These are phyloP conservation scores for Dorcoceras hygrometricum DNA, from an alignment of 257 asterid genomes.

Conservation along the genomic window DNA sequence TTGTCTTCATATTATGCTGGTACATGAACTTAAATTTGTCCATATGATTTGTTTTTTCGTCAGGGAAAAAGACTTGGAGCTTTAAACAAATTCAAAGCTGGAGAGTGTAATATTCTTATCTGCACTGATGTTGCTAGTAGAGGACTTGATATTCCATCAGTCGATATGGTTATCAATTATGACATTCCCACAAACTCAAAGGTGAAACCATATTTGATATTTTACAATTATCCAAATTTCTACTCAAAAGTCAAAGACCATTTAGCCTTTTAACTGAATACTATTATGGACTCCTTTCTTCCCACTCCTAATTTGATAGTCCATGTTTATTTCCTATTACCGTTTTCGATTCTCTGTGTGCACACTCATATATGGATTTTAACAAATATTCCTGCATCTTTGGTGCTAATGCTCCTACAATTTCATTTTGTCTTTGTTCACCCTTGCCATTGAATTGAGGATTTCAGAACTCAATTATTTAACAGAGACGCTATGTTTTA, in stretches of 20 bases:
- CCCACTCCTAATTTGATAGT: no score
- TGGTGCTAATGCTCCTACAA: no score
- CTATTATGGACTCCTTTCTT: no score
- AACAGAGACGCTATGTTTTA: no score
- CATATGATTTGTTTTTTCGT: conserved; percentile 11
- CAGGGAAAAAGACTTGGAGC: conserved; percentile 92
- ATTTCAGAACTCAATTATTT: no score
- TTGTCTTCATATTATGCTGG: neutral
- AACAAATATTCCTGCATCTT: neutral
- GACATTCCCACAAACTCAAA: conserved; percentile 89
- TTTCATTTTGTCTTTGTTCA: no score
- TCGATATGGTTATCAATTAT: conserved; percentile 86
- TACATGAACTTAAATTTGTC: neutral
- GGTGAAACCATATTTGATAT: conserved; percentile 35
- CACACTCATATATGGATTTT: neutral
- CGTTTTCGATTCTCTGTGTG: neutral
- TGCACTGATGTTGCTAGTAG: conserved; percentile 97
- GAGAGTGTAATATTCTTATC: conserved; percentile 79
- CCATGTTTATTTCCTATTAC: no score
- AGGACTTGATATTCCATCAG: conserved; percentile 94
- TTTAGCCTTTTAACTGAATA: no score
- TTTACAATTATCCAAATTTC: neutral
- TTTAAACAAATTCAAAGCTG: conserved; percentile 73
- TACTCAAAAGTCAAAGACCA: neutral
- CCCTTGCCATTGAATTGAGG: no score